A percentile compares a stretch with the other conserved stretches of the same genome.
Evolutionary conservation across 352 stramenopile species (phyloP).

Genomic region (Pythium utonaiense): DNA sequence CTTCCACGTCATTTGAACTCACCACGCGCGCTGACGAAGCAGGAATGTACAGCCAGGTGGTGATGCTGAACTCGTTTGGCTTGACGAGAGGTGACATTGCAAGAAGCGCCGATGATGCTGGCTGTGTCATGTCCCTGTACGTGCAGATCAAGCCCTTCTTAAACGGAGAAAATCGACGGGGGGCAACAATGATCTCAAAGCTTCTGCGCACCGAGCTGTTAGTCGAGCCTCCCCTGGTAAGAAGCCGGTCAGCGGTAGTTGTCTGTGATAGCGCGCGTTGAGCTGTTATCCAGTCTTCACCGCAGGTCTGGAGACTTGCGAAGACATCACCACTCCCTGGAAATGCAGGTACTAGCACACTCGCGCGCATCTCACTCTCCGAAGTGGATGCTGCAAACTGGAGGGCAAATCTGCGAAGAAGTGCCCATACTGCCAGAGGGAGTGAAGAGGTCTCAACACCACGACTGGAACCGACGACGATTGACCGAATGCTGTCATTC

Average conservation of each 20-base stretch:
- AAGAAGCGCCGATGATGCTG: slow-evolving; percentile 4
- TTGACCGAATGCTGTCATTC: slow-evolving; percentile 15
- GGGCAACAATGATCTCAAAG: slow-evolving; percentile 68
- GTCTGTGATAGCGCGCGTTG: background rate
- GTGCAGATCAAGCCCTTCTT: slow-evolving; percentile 51
- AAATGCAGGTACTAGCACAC: background rate
- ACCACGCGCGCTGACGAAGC: background rate
- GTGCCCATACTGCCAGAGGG: background rate
- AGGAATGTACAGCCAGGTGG: slow-evolving; percentile 75
- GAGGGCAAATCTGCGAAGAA: slow-evolving; percentile 4
- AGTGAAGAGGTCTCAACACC: background rate
- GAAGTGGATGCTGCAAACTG: slow-evolving; percentile 5
- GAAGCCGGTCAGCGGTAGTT: background rate
- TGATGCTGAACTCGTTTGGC: slow-evolving; percentile 84
- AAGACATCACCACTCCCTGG: slow-evolving; percentile 8
- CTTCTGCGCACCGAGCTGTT: slow-evolving; percentile 33
- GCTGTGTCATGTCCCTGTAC: slow-evolving; percentile 52
- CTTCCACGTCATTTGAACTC: background rate
- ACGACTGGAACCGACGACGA: background rate
- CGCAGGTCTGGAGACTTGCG: background rate
- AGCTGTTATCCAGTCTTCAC: background rate
- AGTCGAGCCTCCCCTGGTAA: background rate
- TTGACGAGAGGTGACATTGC: slow-evolving; percentile 62
- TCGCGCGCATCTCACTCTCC: background rate
- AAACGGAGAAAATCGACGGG: slow-evolving; percentile 52